These are phyloP conservation scores for Cylindrotheca fusiformis DNA, from an alignment of 108 stramenopile species.

Conservation along the genomic window DNA sequence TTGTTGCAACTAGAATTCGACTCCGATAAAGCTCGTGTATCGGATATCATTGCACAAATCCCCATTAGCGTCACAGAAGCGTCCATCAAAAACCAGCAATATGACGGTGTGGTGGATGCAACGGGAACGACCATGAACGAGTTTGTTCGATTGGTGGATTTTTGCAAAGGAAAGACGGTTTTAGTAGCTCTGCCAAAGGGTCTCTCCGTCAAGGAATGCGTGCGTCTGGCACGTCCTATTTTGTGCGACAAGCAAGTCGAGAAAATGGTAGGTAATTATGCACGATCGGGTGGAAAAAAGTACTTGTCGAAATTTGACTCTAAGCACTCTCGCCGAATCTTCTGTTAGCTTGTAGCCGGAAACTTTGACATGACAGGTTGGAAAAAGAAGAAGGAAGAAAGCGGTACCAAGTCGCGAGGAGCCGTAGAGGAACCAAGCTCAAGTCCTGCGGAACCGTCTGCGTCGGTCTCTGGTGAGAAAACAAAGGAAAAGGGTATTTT, in stretches of 20 bases:
- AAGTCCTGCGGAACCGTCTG: background rate
- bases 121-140: background rate
- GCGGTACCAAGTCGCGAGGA: background rate
- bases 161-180: slow-evolving; percentile 58
- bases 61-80: slow-evolving; percentile 63
- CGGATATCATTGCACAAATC: slow-evolving; percentile 71
- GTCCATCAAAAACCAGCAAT: slow-evolving; percentile 44
- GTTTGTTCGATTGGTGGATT: slow-evolving; percentile 30
- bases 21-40: slow-evolving; percentile 54
- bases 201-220: slow-evolving; percentile 39
- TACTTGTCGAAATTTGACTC: background rate
- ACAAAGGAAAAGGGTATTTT: background rate
- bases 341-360: slow-evolving; percentile 22
- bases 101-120: slow-evolving; percentile 43
- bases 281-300: background rate
- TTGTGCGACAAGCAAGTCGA: slow-evolving; percentile 63
- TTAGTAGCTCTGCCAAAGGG: slow-evolving; percentile 69
- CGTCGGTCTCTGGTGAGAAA: background rate
- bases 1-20: slow-evolving; percentile 87
- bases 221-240: slow-evolving; percentile 66
- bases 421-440: background rate
- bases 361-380: slow-evolving; percentile 20
- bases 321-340: background rate
- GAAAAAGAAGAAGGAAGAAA: slow-evolving; percentile 13
- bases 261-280: slow-evolving; percentile 65